Base-by-base conservation (phyloP, 805 yeast species). In the Helenozyma rhizophorensis region DNA sequence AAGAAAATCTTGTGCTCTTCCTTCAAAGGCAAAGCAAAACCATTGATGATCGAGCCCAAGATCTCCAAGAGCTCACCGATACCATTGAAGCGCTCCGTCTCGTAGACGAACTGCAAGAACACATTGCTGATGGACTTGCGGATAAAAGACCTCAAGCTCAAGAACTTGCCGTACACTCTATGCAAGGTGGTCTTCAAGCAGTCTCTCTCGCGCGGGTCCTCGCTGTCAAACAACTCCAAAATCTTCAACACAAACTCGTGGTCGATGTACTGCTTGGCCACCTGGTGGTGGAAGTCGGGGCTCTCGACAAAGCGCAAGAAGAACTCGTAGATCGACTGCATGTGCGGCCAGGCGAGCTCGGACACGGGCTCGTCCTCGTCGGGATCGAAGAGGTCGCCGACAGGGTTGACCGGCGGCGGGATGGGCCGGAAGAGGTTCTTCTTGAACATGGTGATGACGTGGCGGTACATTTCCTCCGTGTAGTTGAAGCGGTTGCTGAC, bases 351-450 rank as follows among this genome's bases (percentile, higher is more conserved):
- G 8, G 97, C 89, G 43, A 90, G 76, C 57, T 93, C 97, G 49
- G 80, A 78, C 23, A 93, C 95, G 3, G 97, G 97, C 61, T 93
- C 98, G 65, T 93, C 98, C 62, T 93, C 98, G 62, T 93, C 98
- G 1, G 98, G 98, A 51, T 93, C 98, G 59, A 76, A 93, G 24
- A 90, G 76, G 45, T 93, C 98, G 23, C 98, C 98, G 28, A 89
- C 75, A 4, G 97, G 97, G 56, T 93, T 93, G 23, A 89, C 96
- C 1, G 97, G 97, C 1, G 98, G 98, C 3, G 98, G 97, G 30
- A 93, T 87, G 21, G 97, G 96, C 53, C 98, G 76, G 60, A 93
- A 89, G 35, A 93, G 71, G 60, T 93, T 93, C 38, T 73, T 75
- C 50, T 78, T 81, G 61, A 89, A 93, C 97, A 93, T 90, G 14